Evolutionary conservation across 768 basidiomycete species (phyloP), one percentile per base, ranked within the genome.

Genomic region (Russula olivacea): DNA sequence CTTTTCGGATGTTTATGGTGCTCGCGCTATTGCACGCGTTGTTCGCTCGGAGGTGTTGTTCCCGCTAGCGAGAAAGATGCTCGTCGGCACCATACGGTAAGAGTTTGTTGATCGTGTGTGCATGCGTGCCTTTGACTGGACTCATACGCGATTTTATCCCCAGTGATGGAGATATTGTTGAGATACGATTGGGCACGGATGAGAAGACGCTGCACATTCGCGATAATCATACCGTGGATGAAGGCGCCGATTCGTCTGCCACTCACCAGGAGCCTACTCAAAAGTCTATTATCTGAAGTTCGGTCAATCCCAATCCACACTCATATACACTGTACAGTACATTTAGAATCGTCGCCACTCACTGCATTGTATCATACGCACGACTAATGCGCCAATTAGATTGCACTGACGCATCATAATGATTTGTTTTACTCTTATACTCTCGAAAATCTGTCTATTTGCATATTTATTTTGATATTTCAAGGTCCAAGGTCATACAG

Each of bases 1-100:
- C 0, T 94, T 91, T 72, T 93, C 91, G 4, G 84, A 90, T 51
- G 74, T 86, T 28, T 95, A 94, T 72, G 93, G 93, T 25, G 93
- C 93, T 0, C 80, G 93, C 36, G 89, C 91, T 7, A 91, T 96
- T 59, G 90, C 90, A 9, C 77, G 93, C n/a, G 84, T 93, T 21
- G 89, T 96, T 4, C 78, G 90, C 56, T 87, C 86, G 56, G 83
- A 88, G 68, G 87, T 97, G 11, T 74, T 93, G 49, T 90, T 90
- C 77, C 89, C 88, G 25, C 76, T 96, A 21, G 93, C 93, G 0
- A 84, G 85, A 72, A 89, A 88, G 71, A 69, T 96, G 69, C 74
- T 97, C 65, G 80, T 80, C 49, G 93, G 93, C 0, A 89, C 86
- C 4, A 85, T 96, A 64, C 76, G 88, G 87, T 88, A 64, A 47